Conservation (phyloP, 192 early-diverging fungal genomes). For the Piromyces finnis region DNA sequence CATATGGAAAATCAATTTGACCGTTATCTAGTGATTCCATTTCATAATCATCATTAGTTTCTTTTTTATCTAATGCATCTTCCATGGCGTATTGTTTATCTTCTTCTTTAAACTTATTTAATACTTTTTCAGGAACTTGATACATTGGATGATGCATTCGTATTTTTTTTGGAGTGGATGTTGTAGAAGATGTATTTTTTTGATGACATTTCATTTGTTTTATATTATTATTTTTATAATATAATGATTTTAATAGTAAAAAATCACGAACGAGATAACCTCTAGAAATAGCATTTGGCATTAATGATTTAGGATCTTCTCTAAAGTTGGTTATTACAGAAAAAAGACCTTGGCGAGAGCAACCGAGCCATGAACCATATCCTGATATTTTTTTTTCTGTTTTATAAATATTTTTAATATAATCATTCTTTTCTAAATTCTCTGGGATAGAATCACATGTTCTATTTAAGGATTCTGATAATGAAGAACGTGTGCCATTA, state of each 20-base stretch:
- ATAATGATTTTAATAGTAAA: not conserved
- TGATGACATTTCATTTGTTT: no score
- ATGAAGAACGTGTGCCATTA: not conserved
- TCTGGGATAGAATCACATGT: not conserved
- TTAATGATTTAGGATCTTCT: not conserved
- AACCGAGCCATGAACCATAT: not conserved
- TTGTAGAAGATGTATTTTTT: not conserved
- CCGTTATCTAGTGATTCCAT: not conserved
- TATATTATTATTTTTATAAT: not conserved
- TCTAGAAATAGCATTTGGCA: not conserved
- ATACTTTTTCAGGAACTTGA: not conserved
- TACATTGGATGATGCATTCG: not conserved
- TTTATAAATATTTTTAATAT: not conserved
- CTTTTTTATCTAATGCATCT: not conserved
- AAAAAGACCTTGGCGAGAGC: not conserved
- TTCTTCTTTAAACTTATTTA: not conserved
- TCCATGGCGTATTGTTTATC: not conserved
- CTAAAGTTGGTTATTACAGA: not conserved
- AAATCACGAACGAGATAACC: not conserved
- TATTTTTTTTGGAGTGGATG: not conserved
- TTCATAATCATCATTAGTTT: not conserved
- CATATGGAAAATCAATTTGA: not conserved
- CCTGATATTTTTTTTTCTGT: not conserved
- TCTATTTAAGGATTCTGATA: not conserved
- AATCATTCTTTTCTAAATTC: not conserved